phyloP scores from a whole-genome alignment of 192 early-diverging fungal species.

The Allomyces macrogynus region DNA sequence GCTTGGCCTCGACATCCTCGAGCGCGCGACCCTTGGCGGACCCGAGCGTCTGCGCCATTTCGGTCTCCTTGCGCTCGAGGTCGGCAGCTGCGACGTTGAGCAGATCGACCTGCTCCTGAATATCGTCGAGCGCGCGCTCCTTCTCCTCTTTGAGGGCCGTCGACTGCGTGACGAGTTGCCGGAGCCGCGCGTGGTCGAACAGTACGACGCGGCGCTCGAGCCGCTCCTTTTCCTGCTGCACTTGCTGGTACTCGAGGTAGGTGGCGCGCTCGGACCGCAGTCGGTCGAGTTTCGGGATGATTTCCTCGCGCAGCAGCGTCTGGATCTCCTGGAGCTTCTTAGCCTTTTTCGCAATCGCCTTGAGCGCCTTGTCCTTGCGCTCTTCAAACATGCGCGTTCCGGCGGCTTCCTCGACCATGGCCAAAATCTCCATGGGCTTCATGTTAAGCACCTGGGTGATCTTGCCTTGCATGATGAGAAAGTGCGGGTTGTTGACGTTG shows the following conservation, averaged over 20 bases:
- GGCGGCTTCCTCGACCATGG: constrained; percentile 98
- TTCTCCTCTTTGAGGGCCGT: too few species aligned
- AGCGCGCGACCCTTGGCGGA: constrained; percentile 41
- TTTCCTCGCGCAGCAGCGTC: constrained; percentile 61
- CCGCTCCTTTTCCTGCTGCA: constrained; percentile 71
- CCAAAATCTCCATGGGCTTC: constrained; percentile 86
- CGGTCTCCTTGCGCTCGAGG: constrained; percentile 11
- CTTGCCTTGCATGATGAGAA: constrained; percentile 95
- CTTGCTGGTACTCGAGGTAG: constrained; percentile 83
- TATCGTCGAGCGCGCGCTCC: constrained; percentile 22
- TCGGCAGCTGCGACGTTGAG: constrained; percentile 15
- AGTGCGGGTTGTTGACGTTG: constrained; percentile 98
- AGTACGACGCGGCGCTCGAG: constrained; percentile 62
- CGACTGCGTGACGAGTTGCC: too few species aligned
- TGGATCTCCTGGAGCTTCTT: constrained; percentile 84
- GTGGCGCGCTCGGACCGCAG: constrained; percentile 65
- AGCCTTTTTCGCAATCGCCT: constrained; percentile 89
- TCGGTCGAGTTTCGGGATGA: constrained; percentile 78
- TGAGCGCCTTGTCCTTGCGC: constrained; percentile 79
- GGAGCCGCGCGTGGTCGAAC: constrained; percentile 46
- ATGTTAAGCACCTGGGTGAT: constrained; percentile 99
- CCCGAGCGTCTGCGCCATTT: constrained; percentile 11
- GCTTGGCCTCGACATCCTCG: constrained; percentile 50
- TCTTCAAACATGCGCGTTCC: constrained; percentile 99
- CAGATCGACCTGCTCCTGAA: constrained; percentile 13